Evolutionary conservation across 2,329 filamentous ascomycete species (phyloP).

Genomic region (Coniochaeta sp.): DNA sequence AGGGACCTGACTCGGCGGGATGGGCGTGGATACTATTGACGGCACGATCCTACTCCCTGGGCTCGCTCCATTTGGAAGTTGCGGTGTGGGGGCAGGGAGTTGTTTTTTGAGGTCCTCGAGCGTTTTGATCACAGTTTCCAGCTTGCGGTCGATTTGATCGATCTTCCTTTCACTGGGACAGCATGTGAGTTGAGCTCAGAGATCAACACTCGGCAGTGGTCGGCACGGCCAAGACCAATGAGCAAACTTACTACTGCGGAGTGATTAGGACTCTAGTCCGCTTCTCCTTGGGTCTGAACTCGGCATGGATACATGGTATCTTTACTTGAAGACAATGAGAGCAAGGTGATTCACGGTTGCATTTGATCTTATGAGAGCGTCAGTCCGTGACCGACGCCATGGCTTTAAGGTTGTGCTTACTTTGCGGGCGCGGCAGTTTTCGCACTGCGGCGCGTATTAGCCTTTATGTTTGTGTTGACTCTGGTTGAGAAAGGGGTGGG

Average conservation of each 20-base stretch:
- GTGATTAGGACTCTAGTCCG: slow-evolving; percentile 52
- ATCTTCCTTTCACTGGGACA: slow-evolving; percentile 43
- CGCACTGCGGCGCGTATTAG: too few species aligned
- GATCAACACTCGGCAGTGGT: background rate
- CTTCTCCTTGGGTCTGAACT: slow-evolving; percentile 46
- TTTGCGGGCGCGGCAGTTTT: too few species aligned
- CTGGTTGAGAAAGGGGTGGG: too few species aligned
- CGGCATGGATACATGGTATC: slow-evolving; percentile 44
- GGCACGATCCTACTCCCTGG: background rate
- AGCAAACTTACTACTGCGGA: slow-evolving; percentile 48
- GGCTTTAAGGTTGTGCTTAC: too few species aligned
- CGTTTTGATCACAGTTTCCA: slow-evolving; percentile 27
- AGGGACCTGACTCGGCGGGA: background rate
- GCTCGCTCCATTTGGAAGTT: background rate
- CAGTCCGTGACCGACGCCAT: too few species aligned
- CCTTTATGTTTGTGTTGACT: too few species aligned
- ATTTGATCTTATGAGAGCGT: slow-evolving; percentile 39
- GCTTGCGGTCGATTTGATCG: slow-evolving; percentile 36
- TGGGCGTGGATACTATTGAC: background rate
- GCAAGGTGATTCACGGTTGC: slow-evolving; percentile 51
- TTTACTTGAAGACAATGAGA: slow-evolving; percentile 49
- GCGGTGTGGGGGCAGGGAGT: slow-evolving; percentile 17
- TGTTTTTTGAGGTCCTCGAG: slow-evolving; percentile 31
- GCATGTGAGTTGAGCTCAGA: too few species aligned
- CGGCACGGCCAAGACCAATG: too few species aligned